These are phyloP conservation scores for Candida methanosorbosa DNA, from an alignment of 805 yeast species.

Conservation along the genomic window DNA sequence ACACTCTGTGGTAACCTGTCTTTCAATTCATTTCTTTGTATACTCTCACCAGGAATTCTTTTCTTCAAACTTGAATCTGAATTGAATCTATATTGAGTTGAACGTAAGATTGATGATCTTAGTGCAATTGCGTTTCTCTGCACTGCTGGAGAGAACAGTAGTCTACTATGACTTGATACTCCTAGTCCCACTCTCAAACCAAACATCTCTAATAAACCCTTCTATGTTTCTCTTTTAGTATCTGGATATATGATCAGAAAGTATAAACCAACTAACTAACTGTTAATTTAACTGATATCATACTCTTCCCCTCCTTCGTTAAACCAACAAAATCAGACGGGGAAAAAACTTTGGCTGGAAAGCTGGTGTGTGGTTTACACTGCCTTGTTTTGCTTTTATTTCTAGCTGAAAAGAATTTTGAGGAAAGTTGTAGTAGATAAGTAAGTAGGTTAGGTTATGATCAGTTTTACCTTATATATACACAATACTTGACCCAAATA, in stretches of 20 bases:
- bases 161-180: neutral
- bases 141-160: neutral
- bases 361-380: too few relatives aligned
- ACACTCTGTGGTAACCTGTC: slow-evolving; percentile 55
- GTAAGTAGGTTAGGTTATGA: too few relatives aligned
- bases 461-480: too few relatives aligned
- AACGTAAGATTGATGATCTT: neutral
- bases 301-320: too few relatives aligned
- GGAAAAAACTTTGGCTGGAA: too few relatives aligned
- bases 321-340: too few relatives aligned
- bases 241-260: neutral
- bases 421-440: neutral
- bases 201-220: neutral
- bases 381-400: too few relatives aligned
- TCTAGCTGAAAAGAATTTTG: too few relatives aligned
- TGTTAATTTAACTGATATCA: too few relatives aligned
- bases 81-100: slow-evolving; percentile 6
- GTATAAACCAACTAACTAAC: too few relatives aligned
- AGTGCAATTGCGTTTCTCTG: neutral
- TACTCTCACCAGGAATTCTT: slow-evolving; percentile 50
- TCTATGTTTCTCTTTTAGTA: neutral
- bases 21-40: slow-evolving; percentile 35
- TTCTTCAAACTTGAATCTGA: slow-evolving; percentile 23
- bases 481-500: too few relatives aligned
- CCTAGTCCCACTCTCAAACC: neutral